phyloP scores from a whole-genome alignment of 192 early-diverging fungal species.

The Backusella mclennaniae region DNA sequence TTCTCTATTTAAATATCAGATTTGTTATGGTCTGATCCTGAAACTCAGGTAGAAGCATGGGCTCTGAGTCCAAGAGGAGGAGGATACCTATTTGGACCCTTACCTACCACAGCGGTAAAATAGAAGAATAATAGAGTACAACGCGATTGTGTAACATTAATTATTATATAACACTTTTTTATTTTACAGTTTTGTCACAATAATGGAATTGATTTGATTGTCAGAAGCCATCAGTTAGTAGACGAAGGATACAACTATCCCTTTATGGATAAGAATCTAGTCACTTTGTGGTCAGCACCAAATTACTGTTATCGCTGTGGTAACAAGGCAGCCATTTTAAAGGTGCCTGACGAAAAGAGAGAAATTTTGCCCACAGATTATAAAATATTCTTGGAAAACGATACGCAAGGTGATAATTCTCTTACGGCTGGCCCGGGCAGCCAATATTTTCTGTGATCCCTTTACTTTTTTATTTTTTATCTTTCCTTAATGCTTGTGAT shows the following conservation, averaged over 20 bases:
- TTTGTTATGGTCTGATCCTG: conserved; percentile 41
- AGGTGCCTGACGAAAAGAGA: conserved; percentile 57
- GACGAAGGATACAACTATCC: conserved; percentile 40
- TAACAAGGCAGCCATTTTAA: conserved; percentile 77
- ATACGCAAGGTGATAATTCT: conserved; percentile 30
- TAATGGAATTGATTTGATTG: conserved; percentile 36
- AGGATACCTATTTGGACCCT: conserved; percentile 33
- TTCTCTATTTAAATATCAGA: conserved; percentile 9
- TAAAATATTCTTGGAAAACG: conserved; percentile 38
- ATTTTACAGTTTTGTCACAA: conserved; percentile 36
- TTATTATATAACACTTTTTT: neutral
- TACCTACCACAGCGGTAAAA: conserved; percentile 35
- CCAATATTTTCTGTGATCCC: conserved; percentile 33
- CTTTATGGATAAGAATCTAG: conserved; percentile 64
- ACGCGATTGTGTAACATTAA: neutral
- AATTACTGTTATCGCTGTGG: conserved; percentile 87
- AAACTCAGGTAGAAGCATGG: conserved; percentile 37
- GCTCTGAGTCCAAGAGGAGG: conserved; percentile 39
- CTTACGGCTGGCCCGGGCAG: conserved; percentile 29
- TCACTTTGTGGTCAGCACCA: conserved; percentile 84
- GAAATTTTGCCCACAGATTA: conserved; percentile 25
- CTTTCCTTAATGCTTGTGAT: neutral
- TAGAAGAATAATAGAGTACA: neutral
- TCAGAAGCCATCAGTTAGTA: conserved; percentile 37
- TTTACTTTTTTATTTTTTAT: conserved; percentile 1